phyloP scores from a whole-genome alignment of 176 grass and related monocot species.

The Miscanthus lutarioriparius region DNA sequence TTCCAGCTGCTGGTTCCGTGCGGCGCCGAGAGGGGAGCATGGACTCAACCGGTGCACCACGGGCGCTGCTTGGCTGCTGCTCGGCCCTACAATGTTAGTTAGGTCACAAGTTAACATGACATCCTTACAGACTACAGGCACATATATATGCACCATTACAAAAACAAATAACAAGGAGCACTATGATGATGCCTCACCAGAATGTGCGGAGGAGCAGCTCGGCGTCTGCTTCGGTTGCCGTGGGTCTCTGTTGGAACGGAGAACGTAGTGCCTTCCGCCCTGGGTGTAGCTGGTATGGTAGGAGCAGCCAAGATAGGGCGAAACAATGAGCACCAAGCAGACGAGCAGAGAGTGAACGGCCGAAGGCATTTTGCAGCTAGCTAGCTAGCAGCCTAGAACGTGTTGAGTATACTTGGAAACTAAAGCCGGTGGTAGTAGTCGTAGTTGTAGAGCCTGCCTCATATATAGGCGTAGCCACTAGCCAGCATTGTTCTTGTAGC shows the following conservation, averaged over 20 bases:
- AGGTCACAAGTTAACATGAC: neutral
- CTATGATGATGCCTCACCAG: neutral
- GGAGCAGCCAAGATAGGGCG: neutral
- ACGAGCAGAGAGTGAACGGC: neutral
- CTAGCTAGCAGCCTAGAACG: too few species aligned
- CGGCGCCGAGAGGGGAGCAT: conserved; percentile 8
- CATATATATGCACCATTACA: neutral
- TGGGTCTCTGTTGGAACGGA: neutral
- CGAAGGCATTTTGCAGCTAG: neutral
- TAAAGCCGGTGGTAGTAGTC: neutral
- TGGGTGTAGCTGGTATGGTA: conserved; percentile 12
- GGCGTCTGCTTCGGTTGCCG: neutral
- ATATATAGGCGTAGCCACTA: neutral
- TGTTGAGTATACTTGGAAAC: too few species aligned
- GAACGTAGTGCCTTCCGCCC: neutral
- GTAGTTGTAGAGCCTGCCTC: neutral
- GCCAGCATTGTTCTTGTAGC: conserved; percentile 11
- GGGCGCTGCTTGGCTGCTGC: neutral
- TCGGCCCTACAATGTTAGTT: neutral
- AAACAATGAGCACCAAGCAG: conserved; percentile 8
- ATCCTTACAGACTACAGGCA: neutral
- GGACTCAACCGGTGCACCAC: conserved; percentile 6
- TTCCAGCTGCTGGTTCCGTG: neutral
- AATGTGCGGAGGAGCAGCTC: neutral
- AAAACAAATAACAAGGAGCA: neutral